These are phyloP conservation scores for Coemansia sp. DNA, from an alignment of 192 early-diverging fungal species.

Conservation along the genomic window DNA sequence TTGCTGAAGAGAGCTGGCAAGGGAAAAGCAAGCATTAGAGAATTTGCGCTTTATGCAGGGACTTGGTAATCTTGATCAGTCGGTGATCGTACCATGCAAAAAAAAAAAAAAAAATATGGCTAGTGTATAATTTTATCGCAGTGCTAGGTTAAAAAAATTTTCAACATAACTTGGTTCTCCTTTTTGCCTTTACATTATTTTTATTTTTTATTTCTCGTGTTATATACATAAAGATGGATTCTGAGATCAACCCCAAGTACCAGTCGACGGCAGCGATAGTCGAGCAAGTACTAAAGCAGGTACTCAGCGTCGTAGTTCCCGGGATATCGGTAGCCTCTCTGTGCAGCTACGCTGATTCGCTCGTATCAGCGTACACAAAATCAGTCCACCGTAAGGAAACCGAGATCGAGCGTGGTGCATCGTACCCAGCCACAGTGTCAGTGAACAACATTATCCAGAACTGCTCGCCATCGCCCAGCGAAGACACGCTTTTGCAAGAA, in stretches of 20 bases:
- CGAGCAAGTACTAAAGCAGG: constrained; percentile 57
- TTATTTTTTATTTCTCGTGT: neutral
- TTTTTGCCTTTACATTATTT: neutral
- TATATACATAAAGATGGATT: constrained; percentile 4
- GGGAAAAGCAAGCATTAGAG: neutral
- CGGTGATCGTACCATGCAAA: constrained; percentile 1
- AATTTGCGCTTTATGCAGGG: constrained; percentile 9
- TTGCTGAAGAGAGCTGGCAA: neutral
- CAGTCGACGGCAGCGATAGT: constrained; percentile 44
- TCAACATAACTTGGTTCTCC: neutral
- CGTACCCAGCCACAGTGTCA: constrained; percentile 83
- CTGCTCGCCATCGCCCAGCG: constrained; percentile 68
- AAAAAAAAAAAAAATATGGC: neutral
- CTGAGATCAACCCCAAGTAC: constrained; percentile 31
- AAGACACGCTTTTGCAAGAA: constrained; percentile 64
- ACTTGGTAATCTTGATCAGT: neutral
- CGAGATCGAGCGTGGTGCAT: constrained; percentile 68
- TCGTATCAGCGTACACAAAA: constrained; percentile 60
- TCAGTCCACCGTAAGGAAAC: constrained; percentile 63
- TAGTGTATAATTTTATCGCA: neutral
- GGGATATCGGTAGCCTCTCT: constrained; percentile 66
- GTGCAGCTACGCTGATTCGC: constrained; percentile 68
- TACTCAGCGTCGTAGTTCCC: constrained; percentile 57
- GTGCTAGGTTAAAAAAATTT: neutral
- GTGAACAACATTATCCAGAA: constrained; percentile 81